Conservation (phyloP, 208 protist species). For the Phytomonas francai region DNA sequence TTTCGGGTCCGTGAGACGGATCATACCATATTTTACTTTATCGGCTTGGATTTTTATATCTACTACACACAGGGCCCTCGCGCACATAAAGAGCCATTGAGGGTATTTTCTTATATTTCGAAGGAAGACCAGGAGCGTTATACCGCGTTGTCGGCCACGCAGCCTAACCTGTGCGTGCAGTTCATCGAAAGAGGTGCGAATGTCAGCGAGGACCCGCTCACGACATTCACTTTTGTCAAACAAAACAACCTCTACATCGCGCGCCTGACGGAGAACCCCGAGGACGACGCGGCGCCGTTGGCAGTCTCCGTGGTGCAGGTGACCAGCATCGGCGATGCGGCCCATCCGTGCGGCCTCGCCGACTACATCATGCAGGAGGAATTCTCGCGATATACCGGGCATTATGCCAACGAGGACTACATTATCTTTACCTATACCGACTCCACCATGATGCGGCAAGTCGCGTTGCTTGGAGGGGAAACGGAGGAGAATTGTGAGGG, state of each 20-base stretch:
- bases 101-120: conserved; percentile 51
- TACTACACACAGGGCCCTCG: conserved; percentile 46
- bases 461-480: conserved; percentile 42
- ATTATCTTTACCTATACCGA: conserved; percentile 77
- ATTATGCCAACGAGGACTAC: conserved; percentile 66
- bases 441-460: conserved; percentile 47
- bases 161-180: conserved; percentile 52
- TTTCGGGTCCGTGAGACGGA: conserved; percentile 47
- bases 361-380: conserved; percentile 92
- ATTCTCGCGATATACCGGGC: conserved; percentile 81
- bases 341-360: conserved; percentile 64
- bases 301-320: conserved; percentile 36
- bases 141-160: conserved; percentile 24
- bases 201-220: conserved; percentile 11
- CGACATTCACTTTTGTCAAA: conserved; percentile 55
- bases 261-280: conserved; percentile 27
- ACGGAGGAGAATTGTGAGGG: conserved; percentile 6
- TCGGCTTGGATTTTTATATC: conserved; percentile 44
- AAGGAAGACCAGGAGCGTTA: conserved; percentile 23
- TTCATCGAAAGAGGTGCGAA: conserved; percentile 16
- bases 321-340: conserved; percentile 54
- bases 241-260: conserved; percentile 69
- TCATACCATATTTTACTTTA: conserved; percentile 59
- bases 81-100: conserved; percentile 28
- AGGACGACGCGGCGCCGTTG: conserved; percentile 17